phyloP scores from a whole-genome alignment of 176 grass and related monocot species.

The Tillandsia leiboldiana region DNA sequence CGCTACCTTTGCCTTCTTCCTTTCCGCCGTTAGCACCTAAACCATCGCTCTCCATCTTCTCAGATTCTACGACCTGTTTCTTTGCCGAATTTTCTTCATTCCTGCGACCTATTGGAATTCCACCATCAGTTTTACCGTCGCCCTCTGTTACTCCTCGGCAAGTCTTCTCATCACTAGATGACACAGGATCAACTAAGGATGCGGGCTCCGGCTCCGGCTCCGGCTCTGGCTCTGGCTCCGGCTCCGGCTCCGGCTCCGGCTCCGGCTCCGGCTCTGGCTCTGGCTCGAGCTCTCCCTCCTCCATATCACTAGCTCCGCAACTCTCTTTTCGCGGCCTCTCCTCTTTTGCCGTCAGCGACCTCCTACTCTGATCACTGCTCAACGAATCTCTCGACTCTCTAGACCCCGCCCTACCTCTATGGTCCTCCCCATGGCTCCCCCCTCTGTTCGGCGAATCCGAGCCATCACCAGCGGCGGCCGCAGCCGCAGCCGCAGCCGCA shows the following conservation, averaged over 20 bases:
- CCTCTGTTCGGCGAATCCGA: constrained; percentile 5
- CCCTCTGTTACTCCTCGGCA: not conserved
- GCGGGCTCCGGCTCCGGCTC: constrained; percentile 5
- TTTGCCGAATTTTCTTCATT: constrained; percentile 13
- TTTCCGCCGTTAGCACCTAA: not conserved
- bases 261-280: constrained; percentile 44
- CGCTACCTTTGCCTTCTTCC: not conserved
- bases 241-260: constrained; percentile 46
- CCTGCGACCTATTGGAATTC: not conserved
- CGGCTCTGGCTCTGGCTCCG: constrained; percentile 57
- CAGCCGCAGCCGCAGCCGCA: not conserved
- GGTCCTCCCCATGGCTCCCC: constrained; percentile 23
- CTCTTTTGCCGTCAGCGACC: constrained; percentile 27
- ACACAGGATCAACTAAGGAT: too few species aligned
- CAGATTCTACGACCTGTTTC: constrained; percentile 9
- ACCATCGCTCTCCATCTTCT: constrained; percentile 9
- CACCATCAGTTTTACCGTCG: not conserved
- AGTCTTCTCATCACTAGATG: too few species aligned
- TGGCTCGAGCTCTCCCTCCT: constrained; percentile 84
- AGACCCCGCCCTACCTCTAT: too few species aligned
- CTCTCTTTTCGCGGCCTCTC: constrained; percentile 33
- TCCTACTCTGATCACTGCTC: constrained; percentile 28
- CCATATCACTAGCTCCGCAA: constrained; percentile 40
- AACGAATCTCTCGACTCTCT: constrained; percentile 16
- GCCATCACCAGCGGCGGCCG: not conserved